phyloP scores from a whole-genome alignment of 192 early-diverging fungal species.

The Linnemannia schmuckeri region DNA sequence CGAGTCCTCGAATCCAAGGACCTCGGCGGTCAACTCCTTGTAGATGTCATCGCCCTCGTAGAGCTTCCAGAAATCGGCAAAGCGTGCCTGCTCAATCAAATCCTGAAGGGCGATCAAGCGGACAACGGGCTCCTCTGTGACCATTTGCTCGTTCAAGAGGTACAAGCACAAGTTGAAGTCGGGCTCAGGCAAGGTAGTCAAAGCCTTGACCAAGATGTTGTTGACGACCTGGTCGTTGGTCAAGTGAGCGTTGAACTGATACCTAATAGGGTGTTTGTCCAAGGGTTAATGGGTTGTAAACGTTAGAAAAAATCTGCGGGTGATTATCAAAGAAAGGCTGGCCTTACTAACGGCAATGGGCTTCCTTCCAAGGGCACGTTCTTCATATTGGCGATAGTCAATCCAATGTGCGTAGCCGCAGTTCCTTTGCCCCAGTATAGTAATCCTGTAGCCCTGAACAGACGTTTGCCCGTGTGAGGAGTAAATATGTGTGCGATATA shows the following conservation, averaged over 20 bases:
- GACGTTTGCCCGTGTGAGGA: background rate
- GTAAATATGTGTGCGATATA: background rate
- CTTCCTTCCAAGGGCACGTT: background rate
- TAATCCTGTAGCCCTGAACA: background rate
- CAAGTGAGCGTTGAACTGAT: constrained; percentile 92
- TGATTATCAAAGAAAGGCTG: background rate
- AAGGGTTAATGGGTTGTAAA: background rate
- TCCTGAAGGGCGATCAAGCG: constrained; percentile 81
- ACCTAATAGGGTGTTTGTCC: constrained; percentile 54
- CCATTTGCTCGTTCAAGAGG: constrained; percentile 82
- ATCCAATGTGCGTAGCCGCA: background rate
- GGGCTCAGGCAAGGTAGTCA: constrained; percentile 85
- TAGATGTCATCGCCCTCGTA: constrained; percentile 68
- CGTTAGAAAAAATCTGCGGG: background rate
- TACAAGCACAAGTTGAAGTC: constrained; percentile 94
- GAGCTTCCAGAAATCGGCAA: constrained; percentile 79
- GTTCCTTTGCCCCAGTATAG: background rate
- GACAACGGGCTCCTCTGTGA: constrained; percentile 65
- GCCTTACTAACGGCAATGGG: background rate
- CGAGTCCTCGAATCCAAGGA: constrained; percentile 78
- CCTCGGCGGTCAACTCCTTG: constrained; percentile 70
- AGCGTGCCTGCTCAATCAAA: constrained; percentile 82
- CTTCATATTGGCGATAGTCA: background rate
- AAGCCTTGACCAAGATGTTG: constrained; percentile 85
- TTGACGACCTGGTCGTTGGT: constrained; percentile 77